A percentile compares a stretch with the other conserved stretches of the same genome.
These are phyloP conservation scores for Cucurbita maxima DNA, from an alignment of 306 rosid genomes.

Conservation along the genomic window DNA sequence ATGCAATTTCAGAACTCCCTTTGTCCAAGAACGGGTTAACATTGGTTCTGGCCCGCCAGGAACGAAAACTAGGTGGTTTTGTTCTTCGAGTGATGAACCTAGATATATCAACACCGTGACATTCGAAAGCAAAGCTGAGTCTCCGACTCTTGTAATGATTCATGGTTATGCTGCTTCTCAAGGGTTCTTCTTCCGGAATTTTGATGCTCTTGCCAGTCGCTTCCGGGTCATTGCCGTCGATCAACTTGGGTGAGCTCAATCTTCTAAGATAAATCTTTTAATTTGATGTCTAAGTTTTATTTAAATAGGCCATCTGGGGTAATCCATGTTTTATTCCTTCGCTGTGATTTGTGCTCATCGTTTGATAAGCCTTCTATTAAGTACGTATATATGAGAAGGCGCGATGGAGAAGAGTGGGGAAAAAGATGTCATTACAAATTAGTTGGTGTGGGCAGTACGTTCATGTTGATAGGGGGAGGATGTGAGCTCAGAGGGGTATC, in stretches of 20 bases:
- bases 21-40: slow-evolving; percentile 78
- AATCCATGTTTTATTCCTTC: neutral
- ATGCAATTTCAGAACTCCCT: slow-evolving; percentile 49
- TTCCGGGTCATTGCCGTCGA: slow-evolving; percentile 84
- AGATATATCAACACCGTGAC: slow-evolving; percentile 81
- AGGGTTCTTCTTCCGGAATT: slow-evolving; percentile 92
- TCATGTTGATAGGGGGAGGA: no score
- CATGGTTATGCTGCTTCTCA: slow-evolving; percentile 87
- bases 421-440: no score
- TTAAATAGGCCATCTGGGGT: neutral
- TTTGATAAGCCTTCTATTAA: no score
- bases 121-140: slow-evolving; percentile 44
- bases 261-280: neutral
- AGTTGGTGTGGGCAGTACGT: no score
- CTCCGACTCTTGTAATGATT: slow-evolving; percentile 87
- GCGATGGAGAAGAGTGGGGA: no score
- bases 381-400: no score
- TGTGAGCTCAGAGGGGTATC: no score
- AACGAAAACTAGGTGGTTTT: slow-evolving; percentile 70
- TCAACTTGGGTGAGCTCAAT: slow-evolving; percentile 73
- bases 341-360: neutral
- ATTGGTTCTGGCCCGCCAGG: slow-evolving; percentile 91
- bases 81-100: slow-evolving; percentile 62
- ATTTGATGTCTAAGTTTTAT: neutral
- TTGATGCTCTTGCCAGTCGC: slow-evolving; percentile 76